Evolutionary conservation across 129 eudicot genomes (phyloP).

Genomic region (Solidago caesia): DNA sequence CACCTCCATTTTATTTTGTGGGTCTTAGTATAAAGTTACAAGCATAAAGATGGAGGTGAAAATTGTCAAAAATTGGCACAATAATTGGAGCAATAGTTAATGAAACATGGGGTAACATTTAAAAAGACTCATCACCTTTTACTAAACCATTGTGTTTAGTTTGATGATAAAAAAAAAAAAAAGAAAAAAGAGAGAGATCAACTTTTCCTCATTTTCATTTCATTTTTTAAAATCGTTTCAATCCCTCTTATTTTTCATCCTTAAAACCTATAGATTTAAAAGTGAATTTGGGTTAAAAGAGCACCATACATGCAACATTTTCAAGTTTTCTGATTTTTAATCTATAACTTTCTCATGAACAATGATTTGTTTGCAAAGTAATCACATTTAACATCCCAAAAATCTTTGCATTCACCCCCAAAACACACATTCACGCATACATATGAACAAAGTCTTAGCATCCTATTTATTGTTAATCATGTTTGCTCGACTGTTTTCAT

Average conservation of each 20-base stretch:
- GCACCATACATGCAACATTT: too few relatives aligned
- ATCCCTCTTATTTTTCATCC: background rate
- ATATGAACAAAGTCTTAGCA: background rate
- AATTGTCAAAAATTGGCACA: background rate
- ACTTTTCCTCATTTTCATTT: too few relatives aligned
- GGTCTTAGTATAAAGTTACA: background rate
- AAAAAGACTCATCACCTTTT: background rate
- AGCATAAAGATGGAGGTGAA: background rate
- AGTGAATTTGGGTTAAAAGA: background rate
- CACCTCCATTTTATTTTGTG: background rate
- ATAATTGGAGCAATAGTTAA: slow-evolving; percentile 2
- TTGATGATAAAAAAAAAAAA: too few relatives aligned
- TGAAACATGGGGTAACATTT: background rate
- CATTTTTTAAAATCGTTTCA: too few relatives aligned
- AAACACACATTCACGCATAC: too few relatives aligned
- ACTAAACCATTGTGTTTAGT: too few relatives aligned
- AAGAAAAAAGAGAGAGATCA: too few relatives aligned
- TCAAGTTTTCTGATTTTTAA: too few relatives aligned
- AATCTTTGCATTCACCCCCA: too few relatives aligned
- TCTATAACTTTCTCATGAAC: too few relatives aligned
- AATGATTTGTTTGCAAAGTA: too few relatives aligned
- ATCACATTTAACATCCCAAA: too few relatives aligned
- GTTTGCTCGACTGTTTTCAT: background rate
- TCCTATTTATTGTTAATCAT: slow-evolving; percentile 1
- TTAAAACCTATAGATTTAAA: background rate